Evolutionary conservation across 2,329 filamentous ascomycete species (phyloP), one percentile per base, ranked within the genome.

Genomic region (Ophiostoma piceae): DNA sequence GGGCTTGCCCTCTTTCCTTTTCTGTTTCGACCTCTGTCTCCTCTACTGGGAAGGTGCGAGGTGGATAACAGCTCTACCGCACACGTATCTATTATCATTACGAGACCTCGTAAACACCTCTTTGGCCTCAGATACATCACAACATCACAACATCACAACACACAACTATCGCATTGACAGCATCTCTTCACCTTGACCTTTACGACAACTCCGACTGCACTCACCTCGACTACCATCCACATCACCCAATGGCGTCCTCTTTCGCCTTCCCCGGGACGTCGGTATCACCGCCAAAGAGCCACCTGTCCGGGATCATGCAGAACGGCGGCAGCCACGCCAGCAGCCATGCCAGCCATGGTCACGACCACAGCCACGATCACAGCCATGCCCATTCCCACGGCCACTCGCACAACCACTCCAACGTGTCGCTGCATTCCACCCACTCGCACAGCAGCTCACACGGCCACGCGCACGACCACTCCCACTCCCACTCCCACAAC

Each of bases 191-290:
- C 22, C 29, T 29, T 29, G 32, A 35, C 12, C 26, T 37, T 19
- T 1, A 8, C 62, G 0, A 41, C 67, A 43, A 26, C n/a, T 7
- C 19, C 26, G 26, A 29, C 26, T 29, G 26, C 26, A 29, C 26
- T 29, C 47, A n/a, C 60, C 7, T 3, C n/a, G 51, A 35, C n/a
- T 26, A 9, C 35, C n/a, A 5, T n/a, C 16, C 4, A 26, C 7
- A 9, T 51, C 19, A 19, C 16, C 26, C 85, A 82, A 80, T 83
- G 71, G 83, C 84, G 51, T 82, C 73, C 2, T 43, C 85, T 29
- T 87, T 85, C 75, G 79, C 81, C 68, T 77, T 87, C 69, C 85
- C 85, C n/a, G 81, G 83, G 47, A 79, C 83, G 54, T 71, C 72
- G 9, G 76, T 72, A 85, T 65, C 81, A 82, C 68, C 83, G 83